Evolutionary conservation across 192 early-diverging fungal genomes (phyloP).

Genomic region (Backusella circina): DNA sequence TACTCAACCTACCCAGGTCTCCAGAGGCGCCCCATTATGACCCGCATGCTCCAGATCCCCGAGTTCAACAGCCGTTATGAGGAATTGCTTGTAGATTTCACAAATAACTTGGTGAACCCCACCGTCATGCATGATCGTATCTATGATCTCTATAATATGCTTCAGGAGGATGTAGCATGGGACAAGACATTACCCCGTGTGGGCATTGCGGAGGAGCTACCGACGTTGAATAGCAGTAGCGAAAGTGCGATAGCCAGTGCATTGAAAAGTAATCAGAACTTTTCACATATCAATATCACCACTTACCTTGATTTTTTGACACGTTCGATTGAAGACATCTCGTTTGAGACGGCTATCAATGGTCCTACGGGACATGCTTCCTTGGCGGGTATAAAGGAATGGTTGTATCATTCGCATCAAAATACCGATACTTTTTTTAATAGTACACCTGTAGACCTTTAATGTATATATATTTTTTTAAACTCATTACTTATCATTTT

Average conservation of each 20-base stretch:
- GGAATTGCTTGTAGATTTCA: neutral
- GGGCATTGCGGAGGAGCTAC: neutral
- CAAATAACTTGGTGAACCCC: neutral
- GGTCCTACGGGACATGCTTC: conserved; percentile 12
- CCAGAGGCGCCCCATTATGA: neutral
- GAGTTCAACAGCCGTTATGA: neutral
- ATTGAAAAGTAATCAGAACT: neutral
- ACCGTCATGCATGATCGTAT: neutral
- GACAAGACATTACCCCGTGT: neutral
- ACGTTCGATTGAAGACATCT: neutral
- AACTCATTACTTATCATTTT: no score
- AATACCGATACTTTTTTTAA: neutral
- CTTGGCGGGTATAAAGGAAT: conserved; percentile 13
- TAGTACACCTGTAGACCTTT: neutral
- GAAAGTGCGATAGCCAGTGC: neutral
- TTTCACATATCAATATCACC: neutral
- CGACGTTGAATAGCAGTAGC: no score
- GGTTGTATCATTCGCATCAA: neutral
- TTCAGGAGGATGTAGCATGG: neutral
- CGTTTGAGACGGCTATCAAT: conserved; percentile 14
- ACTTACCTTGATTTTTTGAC: neutral
- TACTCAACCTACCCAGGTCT: conserved; percentile 10
- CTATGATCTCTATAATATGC: neutral
- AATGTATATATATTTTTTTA: neutral
- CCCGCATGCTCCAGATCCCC: neutral